phyloP scores from a whole-genome alignment of 306 rosid species.

The Urtica urens region DNA sequence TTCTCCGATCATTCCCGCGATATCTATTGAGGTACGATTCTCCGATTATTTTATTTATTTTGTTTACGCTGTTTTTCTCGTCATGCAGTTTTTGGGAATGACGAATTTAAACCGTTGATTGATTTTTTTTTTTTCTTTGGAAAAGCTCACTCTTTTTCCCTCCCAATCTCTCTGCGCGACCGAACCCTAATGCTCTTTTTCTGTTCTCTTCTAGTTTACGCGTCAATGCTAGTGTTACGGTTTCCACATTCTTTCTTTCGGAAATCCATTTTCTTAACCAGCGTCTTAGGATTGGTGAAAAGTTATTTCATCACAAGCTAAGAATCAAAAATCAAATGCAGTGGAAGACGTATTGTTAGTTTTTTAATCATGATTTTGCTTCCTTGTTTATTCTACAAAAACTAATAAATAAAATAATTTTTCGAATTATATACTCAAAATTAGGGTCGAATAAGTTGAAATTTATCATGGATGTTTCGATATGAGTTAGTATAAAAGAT shows the following conservation, averaged over 20 bases:
- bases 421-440: not conserved
- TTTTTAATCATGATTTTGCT: too few species aligned
- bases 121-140: not conserved
- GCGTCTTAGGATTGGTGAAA: too few species aligned
- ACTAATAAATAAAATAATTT: not conserved
- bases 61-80: not conserved
- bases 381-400: too few species aligned
- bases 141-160: not conserved
- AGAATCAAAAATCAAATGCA: too few species aligned
- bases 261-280: too few species aligned
- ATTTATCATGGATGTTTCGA: not conserved
- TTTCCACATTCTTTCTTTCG: too few species aligned
- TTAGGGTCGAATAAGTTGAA: too few species aligned
- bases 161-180: too few species aligned
- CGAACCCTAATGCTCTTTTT: not conserved
- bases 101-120: not conserved
- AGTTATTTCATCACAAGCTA: too few species aligned
- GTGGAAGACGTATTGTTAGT: too few species aligned
- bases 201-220: too few species aligned
- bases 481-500: not conserved
- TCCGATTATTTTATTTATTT: not conserved
- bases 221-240: too few species aligned
- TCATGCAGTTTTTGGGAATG: not conserved
- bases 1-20: not conserved
- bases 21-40: not conserved